These are phyloP conservation scores for Phalaenopsis aphrodite DNA, from an alignment of 106 monocot species.

Conservation along the genomic window DNA sequence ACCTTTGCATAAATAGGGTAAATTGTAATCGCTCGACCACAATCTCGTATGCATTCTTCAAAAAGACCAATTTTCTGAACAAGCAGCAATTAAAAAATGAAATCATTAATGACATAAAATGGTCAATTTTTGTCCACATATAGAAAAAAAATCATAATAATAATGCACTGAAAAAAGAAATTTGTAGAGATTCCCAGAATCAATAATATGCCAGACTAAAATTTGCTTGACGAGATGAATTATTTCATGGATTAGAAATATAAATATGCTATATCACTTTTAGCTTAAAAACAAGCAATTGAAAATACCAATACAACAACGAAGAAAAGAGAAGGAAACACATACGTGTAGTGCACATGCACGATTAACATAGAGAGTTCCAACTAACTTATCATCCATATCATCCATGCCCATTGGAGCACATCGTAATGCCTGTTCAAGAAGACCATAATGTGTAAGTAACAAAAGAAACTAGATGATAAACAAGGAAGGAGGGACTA, in stretches of 20 bases:
- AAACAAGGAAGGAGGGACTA: neutral
- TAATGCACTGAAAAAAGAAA: neutral
- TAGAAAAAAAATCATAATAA: neutral
- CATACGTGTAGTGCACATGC: constrained; percentile 6
- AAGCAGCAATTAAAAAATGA: neutral
- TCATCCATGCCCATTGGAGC: neutral
- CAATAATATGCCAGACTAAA: neutral
- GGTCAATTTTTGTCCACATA: neutral
- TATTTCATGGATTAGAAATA: neutral
- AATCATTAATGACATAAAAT: neutral
- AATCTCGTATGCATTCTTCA: constrained; percentile 10
- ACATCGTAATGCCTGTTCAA: constrained; percentile 1
- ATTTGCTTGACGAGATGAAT: neutral
- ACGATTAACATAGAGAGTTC: constrained; percentile 2
- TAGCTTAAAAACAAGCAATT: neutral
- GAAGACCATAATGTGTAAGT: neutral
- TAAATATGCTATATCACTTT: neutral
- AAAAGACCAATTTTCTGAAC: constrained; percentile 3
- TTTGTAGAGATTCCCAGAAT: neutral
- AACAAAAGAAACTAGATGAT: neutral
- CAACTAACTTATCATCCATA: constrained; percentile 4
- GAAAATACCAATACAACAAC: neutral
- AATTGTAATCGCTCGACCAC: constrained; percentile 6
- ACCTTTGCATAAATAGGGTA: constrained; percentile 7
- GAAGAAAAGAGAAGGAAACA: neutral